These are phyloP conservation scores for Gentiana straminea DNA, from an alignment of 257 asterid genomes.

Conservation along the genomic window DNA sequence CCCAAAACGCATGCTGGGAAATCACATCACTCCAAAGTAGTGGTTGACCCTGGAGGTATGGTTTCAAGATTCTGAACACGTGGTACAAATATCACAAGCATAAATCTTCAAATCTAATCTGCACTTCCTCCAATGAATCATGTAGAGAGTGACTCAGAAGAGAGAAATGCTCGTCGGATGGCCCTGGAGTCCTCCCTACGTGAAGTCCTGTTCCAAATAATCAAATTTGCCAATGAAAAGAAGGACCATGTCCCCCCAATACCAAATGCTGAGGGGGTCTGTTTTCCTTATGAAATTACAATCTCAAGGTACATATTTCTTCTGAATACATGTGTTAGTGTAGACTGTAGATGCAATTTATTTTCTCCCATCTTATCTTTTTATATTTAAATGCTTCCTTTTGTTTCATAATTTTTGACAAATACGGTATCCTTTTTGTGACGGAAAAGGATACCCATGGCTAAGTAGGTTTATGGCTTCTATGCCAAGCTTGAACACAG, in stretches of 20 bases:
- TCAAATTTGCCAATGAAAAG: conserved; percentile 84
- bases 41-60: conserved; percentile 78
- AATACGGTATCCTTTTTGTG: no score
- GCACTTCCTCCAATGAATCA: conserved; percentile 9
- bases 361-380: no score
- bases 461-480: no score
- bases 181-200: conserved; percentile 70
- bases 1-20: conserved; percentile 59
- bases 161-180: conserved; percentile 61
- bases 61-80: neutral
- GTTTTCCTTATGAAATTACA: conserved; percentile 84
- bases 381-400: no score
- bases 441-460: no score
- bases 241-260: conserved; percentile 88
- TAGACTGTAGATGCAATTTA: no score
- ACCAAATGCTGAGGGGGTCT: conserved; percentile 72
- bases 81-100: neutral
- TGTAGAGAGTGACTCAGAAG: conserved; percentile 48
- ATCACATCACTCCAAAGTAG: conserved; percentile 54
- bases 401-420: no score
- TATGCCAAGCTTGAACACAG: no score
- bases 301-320: conserved; percentile 57
- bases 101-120: neutral
- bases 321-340: no score
- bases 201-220: conserved; percentile 84